Evolutionary conservation across 2,329 filamentous ascomycete species (phyloP).

Genomic region (Aspergillus terreus): DNA sequence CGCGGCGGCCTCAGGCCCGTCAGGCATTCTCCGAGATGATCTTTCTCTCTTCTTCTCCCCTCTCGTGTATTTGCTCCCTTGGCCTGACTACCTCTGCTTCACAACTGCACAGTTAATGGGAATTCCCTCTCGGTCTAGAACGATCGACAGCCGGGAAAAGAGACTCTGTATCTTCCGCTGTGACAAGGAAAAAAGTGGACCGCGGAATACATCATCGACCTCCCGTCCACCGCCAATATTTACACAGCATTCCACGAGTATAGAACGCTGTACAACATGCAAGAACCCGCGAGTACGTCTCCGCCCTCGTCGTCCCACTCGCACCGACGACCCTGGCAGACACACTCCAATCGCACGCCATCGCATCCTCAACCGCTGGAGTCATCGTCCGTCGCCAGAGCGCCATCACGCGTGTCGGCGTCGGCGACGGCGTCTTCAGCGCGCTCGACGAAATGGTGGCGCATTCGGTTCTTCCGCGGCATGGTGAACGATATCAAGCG

Average conservation of each 20-base stretch:
- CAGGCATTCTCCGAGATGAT: too few species aligned
- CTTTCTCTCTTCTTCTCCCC: too few species aligned
- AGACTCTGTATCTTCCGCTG: too few species aligned
- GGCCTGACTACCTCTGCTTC: too few species aligned
- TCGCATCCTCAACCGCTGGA: not conserved
- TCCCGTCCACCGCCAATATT: too few species aligned
- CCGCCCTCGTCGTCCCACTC: slow-evolving; percentile 30
- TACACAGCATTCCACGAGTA: not conserved
- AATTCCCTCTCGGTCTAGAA: too few species aligned
- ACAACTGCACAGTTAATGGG: too few species aligned
- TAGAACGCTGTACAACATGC: slow-evolving; percentile 7
- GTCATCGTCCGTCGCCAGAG: not conserved
- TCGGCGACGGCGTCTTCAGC: slow-evolving; percentile 2
- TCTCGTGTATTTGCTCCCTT: too few species aligned
- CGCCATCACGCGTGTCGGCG: not conserved
- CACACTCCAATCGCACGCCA: not conserved
- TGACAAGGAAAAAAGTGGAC: too few species aligned
- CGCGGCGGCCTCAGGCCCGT: too few species aligned
- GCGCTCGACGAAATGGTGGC: slow-evolving; percentile 62
- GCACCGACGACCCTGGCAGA: slow-evolving; percentile 25
- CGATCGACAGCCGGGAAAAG: too few species aligned
- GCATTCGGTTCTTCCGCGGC: slow-evolving; percentile 68
- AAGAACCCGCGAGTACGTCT: slow-evolving; percentile 27
- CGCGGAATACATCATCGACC: not conserved
- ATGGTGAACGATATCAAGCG: slow-evolving; percentile 76